Base-by-base conservation (phyloP, 2,329 filamentous ascomycete species). In the Ophiosphaerella herpotricha region DNA sequence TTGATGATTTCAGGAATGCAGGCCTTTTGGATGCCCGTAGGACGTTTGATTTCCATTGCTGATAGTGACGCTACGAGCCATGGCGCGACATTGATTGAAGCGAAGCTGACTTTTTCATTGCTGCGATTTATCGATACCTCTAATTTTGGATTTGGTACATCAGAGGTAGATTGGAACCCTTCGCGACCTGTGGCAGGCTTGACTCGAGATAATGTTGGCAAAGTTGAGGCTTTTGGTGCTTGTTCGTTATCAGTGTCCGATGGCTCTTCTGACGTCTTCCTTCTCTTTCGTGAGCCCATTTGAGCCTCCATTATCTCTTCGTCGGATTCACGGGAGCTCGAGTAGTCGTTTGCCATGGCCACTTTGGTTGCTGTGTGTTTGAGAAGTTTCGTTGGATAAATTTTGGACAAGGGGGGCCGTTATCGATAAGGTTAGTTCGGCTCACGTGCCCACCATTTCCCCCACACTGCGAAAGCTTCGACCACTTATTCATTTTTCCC, bases 1-100 rank as follows among this genome's bases (percentile, higher is more conserved):
- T 90, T 87, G 31, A 99, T 74, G 52, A 97, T 97, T 70, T 94
- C 89, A 1, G 93, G 92, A 66, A 99, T 97, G 70, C 90, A 96
- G 44, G 86, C 87, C 66, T 89, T 90, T 65, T 99, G 94, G 78
- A 99, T 97, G 13, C 88, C 88, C 0, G 94, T 99, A 0, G 94
- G 94, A 49, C 87, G 82, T 67, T 85, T 89, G 69, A 99, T 97
- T 26, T 91, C 90, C 83, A 90, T 85, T 24, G 82, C 79, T 16
- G 80, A 75, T 26, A 99, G 80, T 1, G 93, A 93, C 53, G 87
- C 84, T 2, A 95, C 86, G 4, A 99, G 85, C 94, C 94, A 99
- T 71, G 90, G 90, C 33, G 85, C 82, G 38, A 96, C 86, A 43
- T 84, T 79, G 43, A 97, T 76, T 9, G 85, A 83, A 14, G 85